These are phyloP conservation scores for Fusarium devonianum DNA, from an alignment of 2,329 filamentous ascomycete species.

Conservation along the genomic window DNA sequence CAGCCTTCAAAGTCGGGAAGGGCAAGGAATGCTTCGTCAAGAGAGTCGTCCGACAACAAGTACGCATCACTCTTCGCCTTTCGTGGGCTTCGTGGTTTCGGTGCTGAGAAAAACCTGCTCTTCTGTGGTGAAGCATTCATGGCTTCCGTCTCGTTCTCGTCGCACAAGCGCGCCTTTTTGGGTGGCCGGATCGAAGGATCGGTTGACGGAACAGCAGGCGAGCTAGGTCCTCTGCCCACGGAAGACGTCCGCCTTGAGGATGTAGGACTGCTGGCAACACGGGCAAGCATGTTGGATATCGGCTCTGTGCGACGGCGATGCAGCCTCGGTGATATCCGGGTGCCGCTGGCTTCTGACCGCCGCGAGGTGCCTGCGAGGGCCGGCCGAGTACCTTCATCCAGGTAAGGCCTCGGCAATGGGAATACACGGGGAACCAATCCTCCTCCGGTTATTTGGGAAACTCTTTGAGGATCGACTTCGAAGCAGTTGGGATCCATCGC, in stretches of 20 bases:
- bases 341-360: conserved; percentile 26
- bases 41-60: conserved; percentile 63
- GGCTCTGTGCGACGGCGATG: conserved; percentile 62
- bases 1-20: conserved; percentile 62
- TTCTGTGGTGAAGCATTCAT: conserved; percentile 49
- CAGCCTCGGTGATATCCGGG: conserved; percentile 49
- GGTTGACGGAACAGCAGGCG: conserved; percentile 16
- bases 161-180: conserved; percentile 65
- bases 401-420: conserved; percentile 64
- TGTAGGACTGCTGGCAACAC: conserved; percentile 34
- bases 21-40: conserved; percentile 60
- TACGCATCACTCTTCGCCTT: conserved; percentile 51
- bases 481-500: conserved; percentile 71
- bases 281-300: conserved; percentile 53
- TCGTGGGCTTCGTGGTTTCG: conserved; percentile 39
- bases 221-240: conserved; percentile 14
- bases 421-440: conserved; percentile 63
- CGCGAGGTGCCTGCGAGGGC: conserved; percentile 15
- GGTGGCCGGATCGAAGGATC: conserved; percentile 52
- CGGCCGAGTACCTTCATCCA: conserved; percentile 48
- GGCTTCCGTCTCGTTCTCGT: conserved; percentile 52
- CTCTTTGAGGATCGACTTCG: conserved; percentile 56
- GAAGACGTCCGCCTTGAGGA: conserved; percentile 26
- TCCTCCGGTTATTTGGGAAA: conserved; percentile 57
- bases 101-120: conserved; percentile 62